Evolutionary conservation across 2,329 filamentous ascomycete genomes (phyloP), one percentile per base, ranked within the genome.

Genomic region (Pestalotiopsis sp.): DNA sequence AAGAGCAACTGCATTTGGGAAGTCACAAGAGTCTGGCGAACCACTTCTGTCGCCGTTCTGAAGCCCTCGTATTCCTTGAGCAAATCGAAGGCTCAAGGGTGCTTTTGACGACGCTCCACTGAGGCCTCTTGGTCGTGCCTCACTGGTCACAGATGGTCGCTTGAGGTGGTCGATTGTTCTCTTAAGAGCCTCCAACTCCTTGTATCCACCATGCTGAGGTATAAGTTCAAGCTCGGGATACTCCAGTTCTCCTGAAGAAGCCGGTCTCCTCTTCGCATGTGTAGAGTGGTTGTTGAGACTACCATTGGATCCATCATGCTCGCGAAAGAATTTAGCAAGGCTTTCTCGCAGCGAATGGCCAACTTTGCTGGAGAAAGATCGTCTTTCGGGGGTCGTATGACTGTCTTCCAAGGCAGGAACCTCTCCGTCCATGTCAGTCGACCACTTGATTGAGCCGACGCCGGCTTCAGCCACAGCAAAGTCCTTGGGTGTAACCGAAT

Each of bases 161-260:
- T 78, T 80, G 70, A 80, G 75, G 2, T 68, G 72, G 4, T 71
- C 75, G n/a, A 80, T 79, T 57, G 78, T 75, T 45, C 73, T 68
- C 67, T 77, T 76, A 5, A 79, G 70, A 38, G 78, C 78, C 58
- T 78, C 71, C 4, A 80, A 65, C 57, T 80, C 78, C 66, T 74
- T 73, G 65, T 76, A 78, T 1, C 76, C 73, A 17, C 71, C 74
- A n/a, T 73, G 72, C 57, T 74, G 76, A 6, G 78, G 78, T 52
- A 78, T 72, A 45, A 80, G 74, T 66, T 80, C 78, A 7, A 80
- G 75, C 63, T 80, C 79, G 0, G 78, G 79, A n/a, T 80, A 80
- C 61, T 80, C 78, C 7, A 79, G 68, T 67, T 73, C 45, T 17
- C 71, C 67, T 20, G 70, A 66, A 14, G 60, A 38, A 41, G 67